A percentile compares a stretch with the other conserved stretches of the same genome.
phyloP scores from a whole-genome alignment of 2,329 filamentous ascomycete species.

The Xylariomycetidae sp. region DNA sequence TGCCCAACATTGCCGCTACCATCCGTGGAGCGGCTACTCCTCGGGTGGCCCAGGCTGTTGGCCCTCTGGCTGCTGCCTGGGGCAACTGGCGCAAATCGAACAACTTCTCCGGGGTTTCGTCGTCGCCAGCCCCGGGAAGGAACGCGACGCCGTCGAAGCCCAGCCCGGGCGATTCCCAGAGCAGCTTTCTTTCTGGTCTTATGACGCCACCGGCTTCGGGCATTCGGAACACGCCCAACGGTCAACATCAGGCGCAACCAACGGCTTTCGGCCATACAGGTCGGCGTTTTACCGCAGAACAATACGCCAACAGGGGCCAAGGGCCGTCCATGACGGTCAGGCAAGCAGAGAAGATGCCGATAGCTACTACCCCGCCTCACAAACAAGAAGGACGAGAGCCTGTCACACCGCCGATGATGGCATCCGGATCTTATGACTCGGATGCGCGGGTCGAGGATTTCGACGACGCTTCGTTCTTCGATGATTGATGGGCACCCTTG shows the following conservation, averaged over 20 bases:
- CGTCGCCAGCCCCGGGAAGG: slow-evolving; percentile 36
- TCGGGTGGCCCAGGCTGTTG: slow-evolving; percentile 78
- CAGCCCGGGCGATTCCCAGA: slow-evolving; percentile 44
- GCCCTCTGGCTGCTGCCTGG: slow-evolving; percentile 80
- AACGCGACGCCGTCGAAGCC: slow-evolving; percentile 58
- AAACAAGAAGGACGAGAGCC: slow-evolving; percentile 37
- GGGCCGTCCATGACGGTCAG: slow-evolving; percentile 28
- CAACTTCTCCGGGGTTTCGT: slow-evolving; percentile 43
- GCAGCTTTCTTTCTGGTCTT: slow-evolving; percentile 67
- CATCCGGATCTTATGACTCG: slow-evolving; percentile 52
- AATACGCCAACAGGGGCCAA: slow-evolving; percentile 36
- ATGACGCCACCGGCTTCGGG: slow-evolving; percentile 84
- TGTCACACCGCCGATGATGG: slow-evolving; percentile 60
- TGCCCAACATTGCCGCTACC: slow-evolving; percentile 74
- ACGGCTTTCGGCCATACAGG: slow-evolving; percentile 59
- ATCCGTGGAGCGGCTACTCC: slow-evolving; percentile 75
- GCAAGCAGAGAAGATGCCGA: slow-evolving; percentile 35
- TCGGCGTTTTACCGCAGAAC: slow-evolving; percentile 50
- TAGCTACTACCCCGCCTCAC: slow-evolving; percentile 38
- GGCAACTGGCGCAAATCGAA: slow-evolving; percentile 82
- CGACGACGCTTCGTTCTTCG: slow-evolving; percentile 57
- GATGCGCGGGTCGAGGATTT: slow-evolving; percentile 57
- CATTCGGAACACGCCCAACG: slow-evolving; percentile 56
- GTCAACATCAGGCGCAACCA: slow-evolving; percentile 41
- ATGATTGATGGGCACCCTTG: slow-evolving; percentile 33